phyloP scores from a whole-genome alignment of 2,329 filamentous ascomycete genomes.

The Cyphellophora europaea region DNA sequence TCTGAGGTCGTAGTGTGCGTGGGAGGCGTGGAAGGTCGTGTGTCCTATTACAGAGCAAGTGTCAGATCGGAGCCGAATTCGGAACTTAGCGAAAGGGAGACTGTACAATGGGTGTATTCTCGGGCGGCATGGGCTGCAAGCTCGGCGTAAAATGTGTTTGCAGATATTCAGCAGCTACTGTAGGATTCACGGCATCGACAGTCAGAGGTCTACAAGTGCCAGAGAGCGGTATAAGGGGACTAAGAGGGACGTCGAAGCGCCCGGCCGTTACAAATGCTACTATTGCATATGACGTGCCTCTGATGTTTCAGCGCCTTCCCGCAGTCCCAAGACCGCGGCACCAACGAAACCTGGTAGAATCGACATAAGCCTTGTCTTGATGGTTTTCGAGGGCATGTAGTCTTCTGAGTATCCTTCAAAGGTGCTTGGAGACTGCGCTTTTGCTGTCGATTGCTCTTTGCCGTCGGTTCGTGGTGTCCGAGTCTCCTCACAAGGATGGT shows the following conservation, averaged over 20 bases:
- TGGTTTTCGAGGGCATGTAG: too few species aligned
- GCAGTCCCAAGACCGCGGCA: not conserved
- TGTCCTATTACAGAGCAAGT: conserved; percentile 17
- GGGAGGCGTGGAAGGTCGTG: conserved; percentile 17
- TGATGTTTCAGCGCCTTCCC: too few species aligned
- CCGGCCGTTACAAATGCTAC: too few species aligned
- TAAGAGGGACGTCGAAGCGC: not conserved
- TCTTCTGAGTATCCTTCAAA: too few species aligned
- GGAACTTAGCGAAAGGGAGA: not conserved
- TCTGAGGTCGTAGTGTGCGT: conserved; percentile 4
- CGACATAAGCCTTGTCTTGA: too few species aligned
- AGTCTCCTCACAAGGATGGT: too few species aligned
- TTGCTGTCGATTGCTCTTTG: too few species aligned
- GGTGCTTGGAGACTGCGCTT: too few species aligned
- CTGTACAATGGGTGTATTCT: not conserved
- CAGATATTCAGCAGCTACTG: not conserved
- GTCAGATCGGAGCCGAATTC: not conserved
- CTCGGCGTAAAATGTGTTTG: not conserved
- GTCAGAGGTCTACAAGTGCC: not conserved
- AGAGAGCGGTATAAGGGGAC: not conserved
- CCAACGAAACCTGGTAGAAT: not conserved
- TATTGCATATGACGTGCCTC: not conserved
- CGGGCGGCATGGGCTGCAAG: not conserved
- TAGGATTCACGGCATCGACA: not conserved
- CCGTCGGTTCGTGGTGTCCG: too few species aligned